Conservation (phyloP, 106 monocot species). For the Dioscorea alata region DNA sequence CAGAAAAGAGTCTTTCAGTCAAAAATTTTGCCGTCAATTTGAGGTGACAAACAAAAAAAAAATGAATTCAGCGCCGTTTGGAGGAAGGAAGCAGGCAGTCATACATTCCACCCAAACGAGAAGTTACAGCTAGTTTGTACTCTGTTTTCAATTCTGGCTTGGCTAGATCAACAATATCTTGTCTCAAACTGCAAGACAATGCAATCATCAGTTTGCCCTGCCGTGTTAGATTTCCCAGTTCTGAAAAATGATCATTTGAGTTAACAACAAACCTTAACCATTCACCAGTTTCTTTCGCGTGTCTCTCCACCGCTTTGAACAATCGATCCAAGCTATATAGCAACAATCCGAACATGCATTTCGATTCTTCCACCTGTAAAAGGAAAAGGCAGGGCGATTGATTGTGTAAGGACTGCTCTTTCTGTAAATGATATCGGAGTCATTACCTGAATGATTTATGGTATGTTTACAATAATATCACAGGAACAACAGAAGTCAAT, state of each 20-base stretch:
- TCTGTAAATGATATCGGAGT: too few relatives aligned
- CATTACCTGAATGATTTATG: too few relatives aligned
- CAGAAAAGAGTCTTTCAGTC: too few relatives aligned
- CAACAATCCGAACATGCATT: slow-evolving; percentile 60
- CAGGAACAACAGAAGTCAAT: too few relatives aligned
- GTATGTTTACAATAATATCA: too few relatives aligned
- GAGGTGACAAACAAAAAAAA: not conserved
- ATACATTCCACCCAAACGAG: slow-evolving; percentile 59
- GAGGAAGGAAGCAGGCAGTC: slow-evolving; percentile 75
- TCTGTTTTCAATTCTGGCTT: slow-evolving; percentile 35
- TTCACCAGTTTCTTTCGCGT: slow-evolving; percentile 91
- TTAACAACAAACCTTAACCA: slow-evolving; percentile 60
- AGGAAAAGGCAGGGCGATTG: not conserved
- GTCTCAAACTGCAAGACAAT: slow-evolving; percentile 53
- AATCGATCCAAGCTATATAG: slow-evolving; percentile 81
- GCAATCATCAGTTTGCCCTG: not conserved
- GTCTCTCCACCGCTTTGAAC: slow-evolving; percentile 75
- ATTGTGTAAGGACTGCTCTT: too few relatives aligned
- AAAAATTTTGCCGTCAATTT: too few relatives aligned
- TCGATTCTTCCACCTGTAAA: slow-evolving; percentile 77
- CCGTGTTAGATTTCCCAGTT: not conserved
- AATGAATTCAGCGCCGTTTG: slow-evolving; percentile 7
- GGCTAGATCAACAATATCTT: slow-evolving; percentile 62
- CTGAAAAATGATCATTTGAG: not conserved
- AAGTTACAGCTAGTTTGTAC: slow-evolving; percentile 58